Percentiles rank a stretch among this genome's conserved stretches.
These are phyloP conservation scores for Prunella vulgaris DNA, from an alignment of 257 asterid genomes.

Conservation along the genomic window DNA sequence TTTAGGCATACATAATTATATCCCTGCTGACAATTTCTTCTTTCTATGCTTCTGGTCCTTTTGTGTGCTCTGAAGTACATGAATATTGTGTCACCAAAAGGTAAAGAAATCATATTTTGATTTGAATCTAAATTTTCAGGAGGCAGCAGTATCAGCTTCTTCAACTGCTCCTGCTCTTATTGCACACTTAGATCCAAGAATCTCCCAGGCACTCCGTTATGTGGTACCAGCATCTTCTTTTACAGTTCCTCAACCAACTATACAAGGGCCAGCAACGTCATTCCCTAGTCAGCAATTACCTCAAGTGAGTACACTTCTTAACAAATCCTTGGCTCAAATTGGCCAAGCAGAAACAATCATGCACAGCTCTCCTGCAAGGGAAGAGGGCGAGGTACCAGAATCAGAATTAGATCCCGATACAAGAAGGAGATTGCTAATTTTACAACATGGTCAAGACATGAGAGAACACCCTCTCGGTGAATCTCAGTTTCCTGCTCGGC, in stretches of 20 bases:
- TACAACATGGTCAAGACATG: conserved; percentile 94
- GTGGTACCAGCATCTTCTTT: conserved; percentile 50
- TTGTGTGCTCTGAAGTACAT: background rate
- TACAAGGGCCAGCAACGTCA: conserved; percentile 51
- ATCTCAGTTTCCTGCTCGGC: conserved; percentile 57
- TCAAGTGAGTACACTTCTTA: conserved; percentile 49
- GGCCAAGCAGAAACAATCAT: conserved; percentile 52
- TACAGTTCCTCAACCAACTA: conserved; percentile 42
- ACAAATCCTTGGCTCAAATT: conserved; percentile 49
- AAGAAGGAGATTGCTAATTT: conserved; percentile 90
- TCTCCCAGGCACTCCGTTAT: conserved; percentile 45
- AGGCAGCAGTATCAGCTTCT: conserved; percentile 63
- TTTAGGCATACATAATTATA: background rate
- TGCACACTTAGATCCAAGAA: conserved; percentile 56
- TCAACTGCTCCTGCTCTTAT: conserved; percentile 48
- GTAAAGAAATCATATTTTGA: conserved; percentile 5
- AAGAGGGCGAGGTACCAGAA: conserved; percentile 99
- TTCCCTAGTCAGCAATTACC: conserved; percentile 59
- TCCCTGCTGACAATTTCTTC: background rate
- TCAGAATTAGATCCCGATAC: conserved; percentile 99
- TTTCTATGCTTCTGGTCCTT: conserved; percentile 11
- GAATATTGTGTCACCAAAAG: conserved; percentile 7
- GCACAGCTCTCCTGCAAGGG: conserved; percentile 86
- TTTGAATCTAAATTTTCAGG: conserved; percentile 42
- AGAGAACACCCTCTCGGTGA: conserved; percentile 76